These are phyloP conservation scores for Vanrija sp. DNA, from an alignment of 1,284 basidiomycete species.

Conservation along the genomic window DNA sequence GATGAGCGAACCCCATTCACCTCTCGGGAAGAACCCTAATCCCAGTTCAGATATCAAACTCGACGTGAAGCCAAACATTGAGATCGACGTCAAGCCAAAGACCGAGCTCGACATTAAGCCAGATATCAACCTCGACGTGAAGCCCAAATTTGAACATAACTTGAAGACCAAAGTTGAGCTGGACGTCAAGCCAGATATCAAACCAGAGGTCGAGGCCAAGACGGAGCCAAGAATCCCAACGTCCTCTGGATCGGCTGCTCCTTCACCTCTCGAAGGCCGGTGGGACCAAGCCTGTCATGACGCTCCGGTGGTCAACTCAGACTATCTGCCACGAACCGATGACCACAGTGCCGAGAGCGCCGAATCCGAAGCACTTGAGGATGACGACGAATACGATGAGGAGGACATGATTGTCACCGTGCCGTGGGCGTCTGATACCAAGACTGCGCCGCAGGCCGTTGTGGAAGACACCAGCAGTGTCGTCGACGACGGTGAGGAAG, in stretches of 20 bases:
- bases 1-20: not conserved
- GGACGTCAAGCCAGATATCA: not conserved
- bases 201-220: too few relatives aligned
- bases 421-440: not conserved
- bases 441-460: not conserved
- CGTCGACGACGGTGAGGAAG: conserved; percentile 4
- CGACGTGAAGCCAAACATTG: not conserved
- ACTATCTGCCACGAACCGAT: not conserved
- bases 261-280: too few relatives aligned
- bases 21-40: not conserved
- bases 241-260: too few relatives aligned
- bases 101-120: not conserved
- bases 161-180: too few relatives aligned
- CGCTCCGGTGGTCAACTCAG: too few relatives aligned
- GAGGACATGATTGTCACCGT: conserved; percentile 3
- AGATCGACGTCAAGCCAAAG: not conserved
- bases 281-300: too few relatives aligned
- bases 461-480: conserved; percentile 26
- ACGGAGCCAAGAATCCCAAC: too few relatives aligned
- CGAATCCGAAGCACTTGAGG: not conserved
- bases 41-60: not conserved
- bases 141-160: not conserved
- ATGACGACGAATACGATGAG: not conserved
- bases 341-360: not conserved
- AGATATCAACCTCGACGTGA: not conserved